Conservation (phyloP, 108 stramenopile genomes). For the Fistulifera solaris region DNA sequence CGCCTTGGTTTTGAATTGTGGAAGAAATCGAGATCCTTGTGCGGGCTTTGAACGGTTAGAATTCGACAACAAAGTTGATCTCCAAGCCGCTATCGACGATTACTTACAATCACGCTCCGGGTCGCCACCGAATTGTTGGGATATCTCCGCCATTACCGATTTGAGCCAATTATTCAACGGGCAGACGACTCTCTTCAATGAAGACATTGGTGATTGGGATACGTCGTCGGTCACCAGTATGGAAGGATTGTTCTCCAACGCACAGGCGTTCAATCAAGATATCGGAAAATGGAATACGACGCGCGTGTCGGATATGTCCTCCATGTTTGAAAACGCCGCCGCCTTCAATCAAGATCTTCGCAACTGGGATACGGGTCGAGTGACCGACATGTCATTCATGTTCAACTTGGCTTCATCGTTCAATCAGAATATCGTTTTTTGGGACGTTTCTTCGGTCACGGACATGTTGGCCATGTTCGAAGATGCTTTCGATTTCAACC, state of each 20-base stretch:
- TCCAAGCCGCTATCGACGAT: too few relatives aligned
- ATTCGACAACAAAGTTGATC: too few relatives aligned
- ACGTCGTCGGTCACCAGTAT: constrained; percentile 14
- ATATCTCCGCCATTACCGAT: neutral
- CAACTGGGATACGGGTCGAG: constrained; percentile 8
- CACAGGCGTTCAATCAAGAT: constrained; percentile 21
- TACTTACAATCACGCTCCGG: too few relatives aligned
- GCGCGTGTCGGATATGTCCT: constrained; percentile 6
- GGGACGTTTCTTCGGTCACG: constrained; percentile 9
- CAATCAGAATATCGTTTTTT: constrained; percentile 14
- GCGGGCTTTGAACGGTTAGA: too few relatives aligned
- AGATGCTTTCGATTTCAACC: constrained; percentile 20
- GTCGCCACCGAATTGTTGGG: neutral
- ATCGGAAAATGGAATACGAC: constrained; percentile 19
- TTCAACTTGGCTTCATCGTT: constrained; percentile 18
- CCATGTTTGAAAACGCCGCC: constrained; percentile 9
- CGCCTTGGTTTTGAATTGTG: too few relatives aligned
- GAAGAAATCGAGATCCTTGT: too few relatives aligned
- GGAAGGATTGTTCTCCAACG: constrained; percentile 18
- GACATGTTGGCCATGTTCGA: constrained; percentile 12
- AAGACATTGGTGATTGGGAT: too few relatives aligned
- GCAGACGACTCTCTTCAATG: constrained; percentile 16
- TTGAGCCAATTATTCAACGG: too few relatives aligned
- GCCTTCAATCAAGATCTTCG: constrained; percentile 11
- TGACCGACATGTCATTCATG: constrained; percentile 18